A percentile compares a stretch with the other conserved stretches of the same genome.
Conservation (phyloP, 1,284 basidiomycete species). For the Pyrrhoderma lamaoense region DNA sequence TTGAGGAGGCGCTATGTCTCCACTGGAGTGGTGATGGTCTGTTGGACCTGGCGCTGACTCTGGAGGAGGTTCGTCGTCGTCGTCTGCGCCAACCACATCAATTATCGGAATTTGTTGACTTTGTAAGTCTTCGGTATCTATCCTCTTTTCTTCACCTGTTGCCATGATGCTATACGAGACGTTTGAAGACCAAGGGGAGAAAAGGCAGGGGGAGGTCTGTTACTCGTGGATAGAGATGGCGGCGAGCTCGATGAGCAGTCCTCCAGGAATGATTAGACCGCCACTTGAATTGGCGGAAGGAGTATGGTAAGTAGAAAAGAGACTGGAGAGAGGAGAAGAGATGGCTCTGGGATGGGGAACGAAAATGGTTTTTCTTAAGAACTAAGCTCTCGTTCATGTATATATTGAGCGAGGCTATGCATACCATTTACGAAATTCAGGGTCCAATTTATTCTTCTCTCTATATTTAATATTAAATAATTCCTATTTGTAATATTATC, state of each 20-base stretch:
- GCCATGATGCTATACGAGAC: background rate
- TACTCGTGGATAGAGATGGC: background rate
- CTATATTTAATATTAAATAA: no score
- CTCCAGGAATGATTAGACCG: background rate
- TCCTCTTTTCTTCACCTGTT: background rate
- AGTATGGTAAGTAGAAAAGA: background rate
- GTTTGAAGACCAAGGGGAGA: background rate
- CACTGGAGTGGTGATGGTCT: background rate
- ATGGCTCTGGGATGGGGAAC: background rate
- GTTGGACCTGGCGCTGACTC: background rate
- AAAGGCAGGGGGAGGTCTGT: background rate
- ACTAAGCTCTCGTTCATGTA: no score
- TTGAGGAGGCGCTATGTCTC: background rate
- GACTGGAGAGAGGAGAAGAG: background rate
- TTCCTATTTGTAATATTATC: no score
- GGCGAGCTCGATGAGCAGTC: background rate
- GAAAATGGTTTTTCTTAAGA: background rate
- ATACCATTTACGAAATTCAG: no score
- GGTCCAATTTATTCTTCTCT: no score
- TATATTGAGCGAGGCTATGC: no score
- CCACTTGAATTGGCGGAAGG: background rate
- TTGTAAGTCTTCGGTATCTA: background rate
- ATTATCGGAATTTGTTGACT: constrained; percentile 10
- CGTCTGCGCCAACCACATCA: constrained; percentile 13
- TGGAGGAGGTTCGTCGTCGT: background rate